Base-by-base conservation (phyloP, 2,329 filamentous ascomycete species). In the Sphaerulina populicola region DNA sequence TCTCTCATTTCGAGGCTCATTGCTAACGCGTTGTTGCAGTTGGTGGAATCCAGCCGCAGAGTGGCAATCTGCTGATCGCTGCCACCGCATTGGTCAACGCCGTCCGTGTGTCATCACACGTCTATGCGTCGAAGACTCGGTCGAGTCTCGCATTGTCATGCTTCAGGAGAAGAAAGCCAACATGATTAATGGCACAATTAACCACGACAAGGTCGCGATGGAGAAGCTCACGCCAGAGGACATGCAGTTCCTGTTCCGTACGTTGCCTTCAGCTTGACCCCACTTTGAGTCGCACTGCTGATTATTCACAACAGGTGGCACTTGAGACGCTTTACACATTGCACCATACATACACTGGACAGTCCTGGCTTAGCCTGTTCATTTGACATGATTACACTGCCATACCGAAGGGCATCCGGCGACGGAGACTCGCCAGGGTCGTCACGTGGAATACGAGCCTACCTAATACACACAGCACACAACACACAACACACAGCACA, bases 31-130 rank as follows among this genome's bases (percentile, higher is more conserved):
- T 35, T 12, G 18, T 35, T 12, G n/a, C 31, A 49, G 46, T 10
- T 97, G 93, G 93, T 98, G 93, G 93, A 97, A 97, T 61, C 93
- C 93, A n/a, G 90, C 90, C n/a, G 91, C 91, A 0, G 93, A 98
- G 72, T 98, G 93, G 93, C 93, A 98, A 71, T 93, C 86, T 55
- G 93, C 93, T 2, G 93, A 98, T 57, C 72, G 74, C 44, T 76
- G 74, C 60, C 93, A 97, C 71, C 89, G 93, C 50, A 98, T 97
- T 60, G 93, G 93, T 30, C 93, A 98, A 73, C 87, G 83, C 42
- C 85, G 93, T 6, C 91, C 91, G 27, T 97, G 93, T 67, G 88
- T 88, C 33, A 94, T 98, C 62, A 97, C 90, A 1, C 83, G 93
- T 27, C 80, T 98, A 9, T 94, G 89, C 66, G 96, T 98, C 56